Percentiles rank a stretch among this genome's conserved stretches.
Conservation (phyloP, 2,329 filamentous ascomycete species). For the Ophiognomonia clavigignenti-juglandacearum region DNA sequence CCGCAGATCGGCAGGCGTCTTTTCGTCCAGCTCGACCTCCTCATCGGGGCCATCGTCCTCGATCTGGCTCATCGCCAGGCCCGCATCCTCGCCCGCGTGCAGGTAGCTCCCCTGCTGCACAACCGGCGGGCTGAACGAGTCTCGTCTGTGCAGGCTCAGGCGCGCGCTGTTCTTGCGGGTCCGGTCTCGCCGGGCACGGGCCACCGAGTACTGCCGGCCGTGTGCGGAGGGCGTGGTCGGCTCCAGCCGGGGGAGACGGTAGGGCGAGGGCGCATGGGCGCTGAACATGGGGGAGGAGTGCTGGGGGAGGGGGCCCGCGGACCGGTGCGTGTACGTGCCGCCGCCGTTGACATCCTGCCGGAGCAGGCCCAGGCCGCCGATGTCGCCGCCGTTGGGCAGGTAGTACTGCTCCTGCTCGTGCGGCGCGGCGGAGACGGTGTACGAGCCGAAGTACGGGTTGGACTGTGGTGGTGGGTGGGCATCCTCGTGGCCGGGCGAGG, state of each 20-base stretch:
- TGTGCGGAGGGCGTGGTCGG: constrained; percentile 9
- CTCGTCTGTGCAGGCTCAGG: neutral
- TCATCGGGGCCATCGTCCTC: constrained; percentile 1
- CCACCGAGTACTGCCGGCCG: neutral
- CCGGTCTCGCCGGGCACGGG: constrained; percentile 5
- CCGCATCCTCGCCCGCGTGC: neutral
- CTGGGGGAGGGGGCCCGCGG: constrained; percentile 1
- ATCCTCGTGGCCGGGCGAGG: constrained; percentile 12
- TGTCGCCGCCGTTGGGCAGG: neutral
- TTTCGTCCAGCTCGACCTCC: constrained; percentile 32
- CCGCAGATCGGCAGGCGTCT: constrained; percentile 42
- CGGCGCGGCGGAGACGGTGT: constrained; percentile 30
- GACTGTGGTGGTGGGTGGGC: constrained; percentile 19
- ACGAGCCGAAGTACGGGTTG: constrained; percentile 31
- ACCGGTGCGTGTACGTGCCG: constrained; percentile 11
- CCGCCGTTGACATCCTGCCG: constrained; percentile 1
- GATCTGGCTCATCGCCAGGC: neutral
- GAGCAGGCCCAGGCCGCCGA: neutral
- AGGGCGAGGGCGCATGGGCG: neutral
- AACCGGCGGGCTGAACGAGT: constrained; percentile 3
- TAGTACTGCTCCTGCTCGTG: constrained; percentile 6
- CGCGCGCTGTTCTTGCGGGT: constrained; percentile 7
- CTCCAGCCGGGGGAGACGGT: constrained; percentile 7
- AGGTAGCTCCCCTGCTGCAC: neutral
- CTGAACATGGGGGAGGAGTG: neutral